Base-by-base conservation (phyloP, 192 early-diverging fungal species). In the Tieghemiomyces parasiticus region DNA sequence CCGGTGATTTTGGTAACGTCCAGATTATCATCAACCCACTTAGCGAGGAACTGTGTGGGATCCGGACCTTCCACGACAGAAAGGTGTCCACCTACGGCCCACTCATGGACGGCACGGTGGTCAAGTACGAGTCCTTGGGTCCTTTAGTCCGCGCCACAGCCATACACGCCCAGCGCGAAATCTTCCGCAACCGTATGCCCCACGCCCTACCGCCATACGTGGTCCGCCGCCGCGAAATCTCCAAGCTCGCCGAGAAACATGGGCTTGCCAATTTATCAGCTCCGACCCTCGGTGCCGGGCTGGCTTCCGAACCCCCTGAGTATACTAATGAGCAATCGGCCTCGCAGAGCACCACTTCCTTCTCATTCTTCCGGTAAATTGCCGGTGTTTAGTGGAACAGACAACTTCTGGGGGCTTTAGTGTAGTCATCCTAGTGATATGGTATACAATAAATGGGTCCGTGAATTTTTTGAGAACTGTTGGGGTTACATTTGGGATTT, bases 1-100 rank as follows among this genome's bases (percentile, higher is more conserved):
- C 90, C 3, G 95, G 95, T 51, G 95, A 96, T 67, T 99, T 96
- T 76, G 95, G 93, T 30, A 99, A 99, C 60, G 92, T 88, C 0
- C 81, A 90, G 62, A 96, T 98, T 42, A 77, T 91, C 34, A 80
- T 99, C 4, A 87, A 85, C 1, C 95, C 95, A 1, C 69, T 90
- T 12, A 65, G 74, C 26, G 81, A 87, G 32, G 85, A 80, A 4
- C 62, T 77, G 63, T 82, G 66, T 35, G 70, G 71, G 0, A 69
- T 82, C 12, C 69, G 67, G 26, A 64, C 87, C 2, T 74, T 81
- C 56, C 71, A 77, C 29, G 90, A 93, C 53, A 62, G 65, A 2
- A 78, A 73, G 58, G 63, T 95, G 22, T 79, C 82, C 3, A 70
- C 78, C 3, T 96, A 96, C 78, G 95, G 95, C 0, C 93, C 93